Percentiles rank a stretch among this genome's conserved stretches.
phyloP scores from a whole-genome alignment of 441 rosid genomes.

The Manihot esculenta region DNA sequence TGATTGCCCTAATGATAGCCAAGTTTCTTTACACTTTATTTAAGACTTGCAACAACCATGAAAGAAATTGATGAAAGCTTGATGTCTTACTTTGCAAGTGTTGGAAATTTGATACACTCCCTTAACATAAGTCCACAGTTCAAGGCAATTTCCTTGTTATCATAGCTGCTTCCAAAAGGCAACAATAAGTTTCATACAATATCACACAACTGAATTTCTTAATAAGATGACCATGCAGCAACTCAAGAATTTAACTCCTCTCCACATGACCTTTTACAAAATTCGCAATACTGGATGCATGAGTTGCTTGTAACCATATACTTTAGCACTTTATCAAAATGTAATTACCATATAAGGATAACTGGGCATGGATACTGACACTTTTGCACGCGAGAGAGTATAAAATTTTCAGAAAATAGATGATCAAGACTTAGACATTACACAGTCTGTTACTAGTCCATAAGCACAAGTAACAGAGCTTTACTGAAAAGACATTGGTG shows the following conservation, averaged over 20 bases:
- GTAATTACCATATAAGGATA: background rate
- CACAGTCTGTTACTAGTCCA: background rate
- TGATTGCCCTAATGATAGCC: background rate
- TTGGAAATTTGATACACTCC: slow-evolving; percentile 90
- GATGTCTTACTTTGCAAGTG: slow-evolving; percentile 82
- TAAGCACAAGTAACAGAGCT: background rate
- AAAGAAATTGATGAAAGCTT: slow-evolving; percentile 24
- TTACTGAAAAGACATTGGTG: background rate
- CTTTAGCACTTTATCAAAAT: background rate
- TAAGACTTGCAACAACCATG: background rate
- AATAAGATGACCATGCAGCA: background rate
- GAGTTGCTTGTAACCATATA: background rate
- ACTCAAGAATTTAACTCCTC: background rate
- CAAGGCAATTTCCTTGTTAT: slow-evolving; percentile 90
- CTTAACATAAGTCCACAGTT: slow-evolving; percentile 88
- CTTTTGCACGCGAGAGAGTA: background rate
- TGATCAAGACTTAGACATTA: background rate
- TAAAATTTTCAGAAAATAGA: background rate
- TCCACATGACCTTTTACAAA: background rate
- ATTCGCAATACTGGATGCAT: background rate
- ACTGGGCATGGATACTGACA: background rate
- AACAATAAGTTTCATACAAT: slow-evolving; percentile 15
- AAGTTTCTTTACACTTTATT: background rate
- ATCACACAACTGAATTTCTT: background rate
- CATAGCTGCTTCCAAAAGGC: slow-evolving; percentile 64